Evolutionary conservation across 148 eudicot genomes (phyloP), one percentile per base, ranked within the genome.

Genomic region (Silene latifolia): DNA sequence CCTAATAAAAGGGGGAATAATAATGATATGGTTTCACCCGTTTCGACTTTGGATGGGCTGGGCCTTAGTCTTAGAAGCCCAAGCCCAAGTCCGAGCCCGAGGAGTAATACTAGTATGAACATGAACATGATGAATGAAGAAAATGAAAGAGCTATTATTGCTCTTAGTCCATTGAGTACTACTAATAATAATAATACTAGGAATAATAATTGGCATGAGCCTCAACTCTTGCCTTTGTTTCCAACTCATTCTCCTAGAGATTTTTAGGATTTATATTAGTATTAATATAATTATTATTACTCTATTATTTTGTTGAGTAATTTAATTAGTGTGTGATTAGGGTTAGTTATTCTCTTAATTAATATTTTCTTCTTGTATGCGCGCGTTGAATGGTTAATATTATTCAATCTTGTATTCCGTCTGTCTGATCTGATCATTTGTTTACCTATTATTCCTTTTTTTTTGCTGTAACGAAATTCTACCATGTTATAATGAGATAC

Each of bases 141-240:
- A 62, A 68, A 75, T 71, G 76, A 71, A 63, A 74, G 75, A 24
- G 78, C 63, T 7, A 66, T 80, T 1, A 75, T 80, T 80, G 76
- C 68, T 21, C 6, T 51, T 71, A 75, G 64, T 80, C 65, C 57
- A 8, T 58, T 13, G 8, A 67, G 18, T 18, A 24, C 39, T 56
- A 53, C 24, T 73, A 4, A 6, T 32, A 71, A 59, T 9, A 14
- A 11, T 10, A 48, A 9, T 63, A 5, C 12, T 35, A 71, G 62
- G 13, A 60, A 35, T 35, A n/a, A 2, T 1, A 39, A 72, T 65
- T 56, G 10, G 51, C 32, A 69, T 78, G 73, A 78, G 68, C 81
- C 83, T 57, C 61, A 66, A 69, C 83, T 80, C 19, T 80, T 80
- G 73, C 83, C 76, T 65, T 76, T 80, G 73, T 80, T 80, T n/a